Base-by-base conservation (phyloP, 495 filamentous ascomycete species). In the Penicillium flavigenum region DNA sequence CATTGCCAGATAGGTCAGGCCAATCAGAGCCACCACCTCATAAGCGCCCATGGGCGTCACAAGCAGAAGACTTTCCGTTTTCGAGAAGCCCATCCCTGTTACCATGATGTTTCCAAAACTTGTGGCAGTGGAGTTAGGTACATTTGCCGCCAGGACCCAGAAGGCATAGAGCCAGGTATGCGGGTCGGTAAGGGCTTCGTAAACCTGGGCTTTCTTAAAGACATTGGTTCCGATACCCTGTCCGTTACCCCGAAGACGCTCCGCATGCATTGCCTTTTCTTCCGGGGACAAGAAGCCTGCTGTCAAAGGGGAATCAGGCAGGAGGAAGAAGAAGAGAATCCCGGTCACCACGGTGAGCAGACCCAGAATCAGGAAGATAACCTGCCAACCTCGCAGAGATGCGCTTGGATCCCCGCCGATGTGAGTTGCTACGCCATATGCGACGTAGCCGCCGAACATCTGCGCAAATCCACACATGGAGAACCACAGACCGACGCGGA, bases 261-360 rank as follows among this genome's bases (percentile, higher is more conserved):
- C 81, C n/a, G 83, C 70, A 12, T 76, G 76, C 57, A 83, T 65
- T 69, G 61, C 64, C 63, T 81, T 77, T 42, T 87, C 85, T 45
- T 78, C 64, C 29, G 76, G 75, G 6, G 69, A 81, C 5, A 88
- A 70, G 9, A 54, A 43, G 22, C 79, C 71, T 3, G 81, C 80
- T 51, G 83, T 82, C 50, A 83, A 63, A 43, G 85, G 85, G 46
- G 77, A 83, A 61, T 88, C 84, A 1, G 84, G 85, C 54, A 88
- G 72, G 27, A 81, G 63, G 54, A 75, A 82, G 29, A 85, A 72
- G 60, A 88, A 81, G 6, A 82, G 22, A 16, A 79, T 58, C 24
- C 83, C 81, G 56, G 82, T 71, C 1, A 73, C 59, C 1, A 73
- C 63, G 5, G 83, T 87, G 26, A 85, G 67, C 4, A 83, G 67